These are phyloP conservation scores for Cercospora citrullina DNA, from an alignment of 2,329 filamentous ascomycete genomes.

Conservation along the genomic window DNA sequence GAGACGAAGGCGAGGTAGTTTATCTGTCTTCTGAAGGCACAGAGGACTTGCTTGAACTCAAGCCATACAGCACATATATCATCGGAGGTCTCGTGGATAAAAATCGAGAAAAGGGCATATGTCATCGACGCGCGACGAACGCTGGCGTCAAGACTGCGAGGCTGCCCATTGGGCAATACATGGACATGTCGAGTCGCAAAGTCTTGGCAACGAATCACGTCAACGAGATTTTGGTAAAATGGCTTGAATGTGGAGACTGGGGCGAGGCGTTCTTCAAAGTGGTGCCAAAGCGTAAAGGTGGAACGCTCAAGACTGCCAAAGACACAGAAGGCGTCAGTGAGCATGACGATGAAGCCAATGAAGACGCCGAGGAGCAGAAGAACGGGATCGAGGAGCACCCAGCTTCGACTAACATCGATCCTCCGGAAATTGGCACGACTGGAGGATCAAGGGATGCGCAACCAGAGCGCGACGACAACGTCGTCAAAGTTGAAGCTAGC, in stretches of 20 bases:
- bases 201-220: constrained; percentile 95
- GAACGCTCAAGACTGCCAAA: constrained; percentile 54
- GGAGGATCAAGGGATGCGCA: neutral
- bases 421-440: neutral
- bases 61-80: constrained; percentile 87
- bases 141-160: constrained; percentile 82
- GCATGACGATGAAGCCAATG: constrained; percentile 18
- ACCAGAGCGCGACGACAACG: neutral
- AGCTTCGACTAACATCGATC: no score
- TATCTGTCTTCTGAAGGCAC: constrained; percentile 93
- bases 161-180: constrained; percentile 90
- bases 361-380: constrained; percentile 7
- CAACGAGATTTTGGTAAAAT: constrained; percentile 91
- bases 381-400: constrained; percentile 8
- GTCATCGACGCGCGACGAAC: constrained; percentile 76
- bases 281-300: constrained; percentile 88
- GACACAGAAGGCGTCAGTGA: constrained; percentile 15
- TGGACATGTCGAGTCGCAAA: constrained; percentile 82
- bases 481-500: neutral
- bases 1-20: constrained; percentile 61
- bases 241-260: constrained; percentile 90
- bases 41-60: constrained; percentile 76
- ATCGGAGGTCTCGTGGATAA: constrained; percentile 94
- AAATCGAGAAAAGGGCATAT: constrained; percentile 93
- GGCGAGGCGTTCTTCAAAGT: constrained; percentile 82